A percentile compares a stretch with the other conserved stretches of the same genome.
These are phyloP conservation scores for Haematococcus lacustris DNA, from an alignment of 139 green algal genomes.

Conservation along the genomic window DNA sequence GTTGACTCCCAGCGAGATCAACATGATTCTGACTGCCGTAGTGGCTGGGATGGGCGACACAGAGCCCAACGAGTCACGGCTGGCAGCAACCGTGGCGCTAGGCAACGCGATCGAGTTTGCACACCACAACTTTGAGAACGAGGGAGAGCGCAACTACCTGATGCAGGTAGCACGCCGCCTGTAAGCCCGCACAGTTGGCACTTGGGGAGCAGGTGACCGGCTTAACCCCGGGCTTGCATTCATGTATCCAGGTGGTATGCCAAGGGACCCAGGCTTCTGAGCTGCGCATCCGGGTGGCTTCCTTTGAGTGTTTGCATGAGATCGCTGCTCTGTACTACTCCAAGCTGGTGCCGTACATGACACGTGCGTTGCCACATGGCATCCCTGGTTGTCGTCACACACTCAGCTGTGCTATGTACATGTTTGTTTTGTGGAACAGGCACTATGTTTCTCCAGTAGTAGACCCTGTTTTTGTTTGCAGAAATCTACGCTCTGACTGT, in stretches of 20 bases:
- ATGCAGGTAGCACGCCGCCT: conserved; percentile 90
- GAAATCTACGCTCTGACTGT: conserved; percentile 90
- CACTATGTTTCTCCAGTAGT: too few species aligned
- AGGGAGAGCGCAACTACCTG: conserved; percentile 90
- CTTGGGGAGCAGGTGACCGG: too few species aligned
- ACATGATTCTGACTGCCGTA: conserved; percentile 92
- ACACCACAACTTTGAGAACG: conserved; percentile 88
- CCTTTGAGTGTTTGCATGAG: conserved; percentile 89
- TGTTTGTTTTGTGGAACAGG: too few species aligned
- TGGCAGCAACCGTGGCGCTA: conserved; percentile 85
- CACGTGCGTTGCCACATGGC: too few species aligned
- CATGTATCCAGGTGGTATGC: conserved; percentile 66
- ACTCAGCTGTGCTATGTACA: too few species aligned
- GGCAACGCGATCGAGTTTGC: conserved; percentile 94
- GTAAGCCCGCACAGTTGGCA: too few species aligned
- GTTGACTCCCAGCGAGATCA: conserved; percentile 80
- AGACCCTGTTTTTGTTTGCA: too few species aligned
- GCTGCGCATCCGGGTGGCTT: conserved; percentile 61
- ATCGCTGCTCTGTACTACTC: conserved; percentile 88
- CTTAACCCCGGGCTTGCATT: too few species aligned
- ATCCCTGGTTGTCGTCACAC: too few species aligned
- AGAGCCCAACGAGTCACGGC: conserved; percentile 74
- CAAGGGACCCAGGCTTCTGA: conserved; percentile 69
- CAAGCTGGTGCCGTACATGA: conserved; percentile 90
- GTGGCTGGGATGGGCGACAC: conserved; percentile 82